These are phyloP conservation scores for Antitrichia curtipendula DNA, from an alignment of 225 moss, liverwort and hornwort genomes.

Conservation along the genomic window DNA sequence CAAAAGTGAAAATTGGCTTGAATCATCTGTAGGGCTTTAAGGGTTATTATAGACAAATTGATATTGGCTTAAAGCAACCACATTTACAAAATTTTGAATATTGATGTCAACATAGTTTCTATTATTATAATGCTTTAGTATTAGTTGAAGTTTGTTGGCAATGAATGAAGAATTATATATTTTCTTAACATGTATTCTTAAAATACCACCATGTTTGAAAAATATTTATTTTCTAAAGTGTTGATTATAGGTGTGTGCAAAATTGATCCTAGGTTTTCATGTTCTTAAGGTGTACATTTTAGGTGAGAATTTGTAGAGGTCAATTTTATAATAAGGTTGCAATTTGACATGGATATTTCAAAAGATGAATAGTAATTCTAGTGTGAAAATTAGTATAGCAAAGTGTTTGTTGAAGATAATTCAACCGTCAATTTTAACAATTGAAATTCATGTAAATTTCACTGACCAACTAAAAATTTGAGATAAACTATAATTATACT, in stretches of 20 bases:
- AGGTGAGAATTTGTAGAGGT: neutral
- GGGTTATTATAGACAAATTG: no score
- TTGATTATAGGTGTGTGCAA: neutral
- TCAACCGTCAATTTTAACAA: neutral
- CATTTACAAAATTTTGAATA: neutral
- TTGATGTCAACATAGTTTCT: neutral
- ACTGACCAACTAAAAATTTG: neutral
- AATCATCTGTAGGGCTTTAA: no score
- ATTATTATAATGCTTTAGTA: neutral
- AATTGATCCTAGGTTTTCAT: neutral
- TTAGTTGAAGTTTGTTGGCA: neutral
- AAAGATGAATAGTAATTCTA: neutral
- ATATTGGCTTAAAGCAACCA: neutral
- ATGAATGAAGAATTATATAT: neutral
- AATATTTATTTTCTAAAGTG: neutral
- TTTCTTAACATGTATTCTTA: neutral
- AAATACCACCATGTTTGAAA: neutral
- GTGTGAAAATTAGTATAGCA: neutral
- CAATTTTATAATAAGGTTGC: neutral
- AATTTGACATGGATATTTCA: neutral
- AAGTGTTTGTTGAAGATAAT: neutral
- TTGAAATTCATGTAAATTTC: neutral
- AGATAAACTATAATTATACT: rapidly evolving
- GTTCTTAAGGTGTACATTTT: neutral
- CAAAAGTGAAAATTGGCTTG: no score